Percentiles rank a stretch among this genome's conserved stretches.
Conservation (phyloP, 257 asterid genomes). For the Ballota nigra region DNA sequence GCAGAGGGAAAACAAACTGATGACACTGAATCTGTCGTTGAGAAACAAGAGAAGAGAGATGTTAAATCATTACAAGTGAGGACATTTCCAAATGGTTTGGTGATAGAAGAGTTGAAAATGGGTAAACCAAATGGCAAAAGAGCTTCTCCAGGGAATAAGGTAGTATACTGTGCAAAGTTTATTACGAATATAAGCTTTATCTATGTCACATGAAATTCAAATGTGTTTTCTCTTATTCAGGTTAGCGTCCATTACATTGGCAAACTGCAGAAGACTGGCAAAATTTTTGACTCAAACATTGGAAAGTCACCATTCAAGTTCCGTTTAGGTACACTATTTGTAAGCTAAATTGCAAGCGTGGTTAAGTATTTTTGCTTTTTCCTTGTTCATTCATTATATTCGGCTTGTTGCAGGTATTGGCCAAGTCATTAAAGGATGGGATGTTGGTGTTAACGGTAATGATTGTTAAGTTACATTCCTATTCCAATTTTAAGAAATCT, state of each 20-base stretch:
- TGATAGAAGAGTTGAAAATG: constrained; percentile 79
- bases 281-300: constrained; percentile 70
- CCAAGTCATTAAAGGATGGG: constrained; percentile 97
- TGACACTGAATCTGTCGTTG: constrained; percentile 29
- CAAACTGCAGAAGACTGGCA: constrained; percentile 72
- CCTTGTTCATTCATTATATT: constrained; percentile 18
- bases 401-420: constrained; percentile 66
- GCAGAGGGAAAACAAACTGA: constrained; percentile 33
- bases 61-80: constrained; percentile 60
- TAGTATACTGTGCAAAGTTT: constrained; percentile 11
- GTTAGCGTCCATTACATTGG: constrained; percentile 76
- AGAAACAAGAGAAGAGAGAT: constrained; percentile 44
- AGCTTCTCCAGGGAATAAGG: constrained; percentile 87
- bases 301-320: constrained; percentile 81
- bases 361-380: neutral
- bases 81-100: constrained; percentile 80
- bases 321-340: constrained; percentile 63
- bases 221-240: constrained; percentile 35
- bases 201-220: neutral
- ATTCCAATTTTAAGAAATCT: neutral
- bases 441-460: constrained; percentile 90
- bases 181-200: neutral
- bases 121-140: constrained; percentile 89
- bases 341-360: neutral
- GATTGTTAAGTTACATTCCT: constrained; percentile 13